A percentile compares a stretch with the other conserved stretches of the same genome.
Conservation (phyloP, 306 rosid species). For the Astragalus glycyphyllos region DNA sequence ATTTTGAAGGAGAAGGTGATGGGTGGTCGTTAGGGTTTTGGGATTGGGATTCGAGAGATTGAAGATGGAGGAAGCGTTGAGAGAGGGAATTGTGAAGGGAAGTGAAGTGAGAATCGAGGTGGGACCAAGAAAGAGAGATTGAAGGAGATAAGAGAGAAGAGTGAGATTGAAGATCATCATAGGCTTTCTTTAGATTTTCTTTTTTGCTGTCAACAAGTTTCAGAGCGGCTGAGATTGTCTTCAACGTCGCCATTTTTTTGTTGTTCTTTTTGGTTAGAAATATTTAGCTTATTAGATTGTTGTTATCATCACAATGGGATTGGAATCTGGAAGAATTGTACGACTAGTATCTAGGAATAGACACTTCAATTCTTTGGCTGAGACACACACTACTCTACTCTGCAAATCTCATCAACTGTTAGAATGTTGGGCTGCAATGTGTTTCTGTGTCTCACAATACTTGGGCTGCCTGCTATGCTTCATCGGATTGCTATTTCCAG, state of each 20-base stretch:
- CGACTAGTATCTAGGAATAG: too few relatives aligned
- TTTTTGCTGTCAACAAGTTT: slow-evolving; percentile 63
- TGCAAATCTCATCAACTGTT: too few relatives aligned
- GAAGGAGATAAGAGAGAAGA: slow-evolving; percentile 61
- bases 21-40: slow-evolving; percentile 32
- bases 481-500: too few relatives aligned
- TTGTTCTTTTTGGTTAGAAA: too few relatives aligned
- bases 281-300: too few relatives aligned
- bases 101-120: slow-evolving; percentile 72
- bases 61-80: slow-evolving; percentile 59
- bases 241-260: slow-evolving; percentile 52
- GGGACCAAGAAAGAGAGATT: slow-evolving; percentile 65
- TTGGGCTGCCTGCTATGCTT: too few relatives aligned
- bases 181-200: slow-evolving; percentile 66
- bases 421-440: too few relatives aligned
- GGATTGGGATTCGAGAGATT: slow-evolving; percentile 58
- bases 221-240: slow-evolving; percentile 66
- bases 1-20: slow-evolving; percentile 35
- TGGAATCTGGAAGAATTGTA: too few relatives aligned
- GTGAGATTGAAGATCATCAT: slow-evolving; percentile 65
- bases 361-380: too few relatives aligned
- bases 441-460: too few relatives aligned
- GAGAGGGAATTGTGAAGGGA: slow-evolving; percentile 59
- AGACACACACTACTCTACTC: too few relatives aligned
- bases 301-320: too few relatives aligned